Conservation (phyloP, 768 basidiomycete species). For the Omphalotus guepiniiformis region DNA sequence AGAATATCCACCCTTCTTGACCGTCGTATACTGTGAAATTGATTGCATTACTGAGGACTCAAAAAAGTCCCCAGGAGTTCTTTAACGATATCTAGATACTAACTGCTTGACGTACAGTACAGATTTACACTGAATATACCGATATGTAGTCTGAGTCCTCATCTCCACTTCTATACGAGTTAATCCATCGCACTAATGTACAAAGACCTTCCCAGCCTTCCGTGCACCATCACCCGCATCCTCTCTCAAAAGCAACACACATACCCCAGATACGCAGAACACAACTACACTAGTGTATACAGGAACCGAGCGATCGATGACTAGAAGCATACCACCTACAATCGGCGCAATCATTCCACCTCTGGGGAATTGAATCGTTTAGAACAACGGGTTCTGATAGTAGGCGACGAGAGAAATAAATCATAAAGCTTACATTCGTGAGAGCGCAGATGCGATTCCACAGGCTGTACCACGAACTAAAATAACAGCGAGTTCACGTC, state of each 20-base stretch:
- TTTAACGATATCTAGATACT: no score
- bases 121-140: no score
- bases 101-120: no score
- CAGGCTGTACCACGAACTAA: slow-evolving; percentile 83
- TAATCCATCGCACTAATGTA: neutral
- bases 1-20: no score
- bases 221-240: slow-evolving; percentile 35
- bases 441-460: slow-evolving; percentile 83
- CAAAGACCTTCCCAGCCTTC: neutral
- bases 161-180: neutral
- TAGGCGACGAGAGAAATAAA: slow-evolving; percentile 5
- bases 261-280: slow-evolving; percentile 59
- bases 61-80: no score
- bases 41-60: no score
- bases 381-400: neutral
- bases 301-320: slow-evolving; percentile 63
- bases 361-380: no score
- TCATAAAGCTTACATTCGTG: slow-evolving; percentile 59
- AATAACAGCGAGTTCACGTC: slow-evolving; percentile 4
- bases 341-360: slow-evolving; percentile 89
- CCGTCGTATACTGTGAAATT: no score
- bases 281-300: slow-evolving; percentile 71
- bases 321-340: slow-evolving; percentile 67
- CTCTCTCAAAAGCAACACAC: slow-evolving; percentile 57
- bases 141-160: neutral